phyloP scores from a whole-genome alignment of 2,329 filamentous ascomycete genomes.

The Cordyceps pruinosa region DNA sequence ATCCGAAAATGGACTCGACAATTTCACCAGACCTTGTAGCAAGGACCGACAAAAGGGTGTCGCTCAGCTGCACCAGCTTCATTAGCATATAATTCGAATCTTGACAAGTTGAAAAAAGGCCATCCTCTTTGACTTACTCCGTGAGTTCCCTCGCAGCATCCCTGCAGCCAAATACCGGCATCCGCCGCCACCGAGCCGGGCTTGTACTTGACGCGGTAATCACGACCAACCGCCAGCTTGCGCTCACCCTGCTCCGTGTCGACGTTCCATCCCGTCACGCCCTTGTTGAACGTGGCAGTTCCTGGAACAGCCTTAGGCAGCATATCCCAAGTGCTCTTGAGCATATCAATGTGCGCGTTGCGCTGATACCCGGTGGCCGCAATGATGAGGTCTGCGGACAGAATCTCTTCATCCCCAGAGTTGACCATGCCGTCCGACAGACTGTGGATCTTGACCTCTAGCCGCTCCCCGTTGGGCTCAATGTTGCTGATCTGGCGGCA shows the following conservation, averaged over 20 bases:
- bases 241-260: slow-evolving; percentile 30
- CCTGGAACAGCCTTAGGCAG: slow-evolving; percentile 46
- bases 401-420: slow-evolving; percentile 42
- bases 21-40: slow-evolving; percentile 71
- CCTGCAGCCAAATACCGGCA: slow-evolving; percentile 85
- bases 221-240: slow-evolving; percentile 61
- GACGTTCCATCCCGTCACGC: slow-evolving; percentile 35
- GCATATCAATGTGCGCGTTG: slow-evolving; percentile 70
- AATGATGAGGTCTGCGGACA: slow-evolving; percentile 76
- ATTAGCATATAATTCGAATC: not conserved
- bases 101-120: not conserved
- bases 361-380: slow-evolving; percentile 82
- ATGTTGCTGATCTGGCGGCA: slow-evolving; percentile 59
- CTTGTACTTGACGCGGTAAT: slow-evolving; percentile 72
- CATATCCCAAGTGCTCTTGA: slow-evolving; percentile 58
- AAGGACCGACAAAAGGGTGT: slow-evolving; percentile 74
- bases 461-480: slow-evolving; percentile 39
- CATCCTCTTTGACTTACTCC: slow-evolving; percentile 56
- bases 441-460: slow-evolving; percentile 54
- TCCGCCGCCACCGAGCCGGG: slow-evolving; percentile 60
- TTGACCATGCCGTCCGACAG: slow-evolving; percentile 31
- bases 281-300: slow-evolving; percentile 26
- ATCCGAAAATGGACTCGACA: slow-evolving; percentile 64
- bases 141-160: slow-evolving; percentile 88
- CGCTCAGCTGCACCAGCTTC: slow-evolving; percentile 54